Percentiles rank a stretch among this genome's conserved stretches.
Conservation (phyloP, 2,329 filamentous ascomycete genomes). For the Juglanconis sp. region DNA sequence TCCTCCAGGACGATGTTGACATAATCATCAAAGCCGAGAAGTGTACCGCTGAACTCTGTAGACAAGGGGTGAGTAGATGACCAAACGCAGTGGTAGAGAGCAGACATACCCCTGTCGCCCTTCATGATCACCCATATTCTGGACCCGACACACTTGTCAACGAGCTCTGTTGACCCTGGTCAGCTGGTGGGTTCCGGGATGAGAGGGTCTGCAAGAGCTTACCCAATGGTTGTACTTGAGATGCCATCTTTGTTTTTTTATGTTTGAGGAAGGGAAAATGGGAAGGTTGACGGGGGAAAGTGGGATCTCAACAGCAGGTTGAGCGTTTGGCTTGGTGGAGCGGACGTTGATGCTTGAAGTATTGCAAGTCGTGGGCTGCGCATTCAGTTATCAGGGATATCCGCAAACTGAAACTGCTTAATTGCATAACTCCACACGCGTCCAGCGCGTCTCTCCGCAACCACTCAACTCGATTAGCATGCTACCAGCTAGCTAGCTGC, state of each 20-base stretch:
- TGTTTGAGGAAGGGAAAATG: neutral
- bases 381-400: too few relatives aligned
- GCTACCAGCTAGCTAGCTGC: too few relatives aligned
- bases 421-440: neutral
- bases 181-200: neutral
- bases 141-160: slow-evolving; percentile 97
- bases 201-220: slow-evolving; percentile 23
- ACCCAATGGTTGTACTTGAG: slow-evolving; percentile 72
- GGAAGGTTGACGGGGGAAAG: neutral
- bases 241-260: slow-evolving; percentile 52
- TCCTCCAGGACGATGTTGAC: slow-evolving; percentile 99
- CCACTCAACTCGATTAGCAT: neutral
- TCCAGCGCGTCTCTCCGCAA: slow-evolving; percentile 8
- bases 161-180: slow-evolving; percentile 66
- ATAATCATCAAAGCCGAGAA: slow-evolving; percentile 97
- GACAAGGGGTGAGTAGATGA: slow-evolving; percentile 11
- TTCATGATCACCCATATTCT: slow-evolving; percentile 99
- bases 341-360: neutral
- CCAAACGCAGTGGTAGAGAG: neutral
- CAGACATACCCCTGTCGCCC: slow-evolving; percentile 81
- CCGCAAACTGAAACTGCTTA: neutral
- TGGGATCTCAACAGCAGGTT: neutral
- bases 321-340: neutral
- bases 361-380: neutral
- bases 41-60: slow-evolving; percentile 88